phyloP scores from a whole-genome alignment of 306 rosid species.

The Medicago arabica region DNA sequence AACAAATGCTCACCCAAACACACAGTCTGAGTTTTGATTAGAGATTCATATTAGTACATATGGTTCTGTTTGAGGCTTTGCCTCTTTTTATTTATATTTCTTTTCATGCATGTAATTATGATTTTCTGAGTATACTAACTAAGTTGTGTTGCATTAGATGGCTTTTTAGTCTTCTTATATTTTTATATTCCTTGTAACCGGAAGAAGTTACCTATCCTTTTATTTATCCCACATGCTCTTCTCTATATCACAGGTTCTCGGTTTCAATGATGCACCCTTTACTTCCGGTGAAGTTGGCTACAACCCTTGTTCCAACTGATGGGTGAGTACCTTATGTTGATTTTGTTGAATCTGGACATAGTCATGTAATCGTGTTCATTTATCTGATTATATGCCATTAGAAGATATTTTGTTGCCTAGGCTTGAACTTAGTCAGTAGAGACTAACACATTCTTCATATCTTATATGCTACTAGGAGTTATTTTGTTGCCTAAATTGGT shows the following conservation, averaged over 20 bases:
- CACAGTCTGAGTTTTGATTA: slow-evolving; percentile 2
- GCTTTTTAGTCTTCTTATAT: not conserved
- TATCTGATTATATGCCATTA: slow-evolving; percentile 14
- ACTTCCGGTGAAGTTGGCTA: slow-evolving; percentile 69
- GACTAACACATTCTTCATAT: not conserved
- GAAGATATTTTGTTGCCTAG: slow-evolving; percentile 11
- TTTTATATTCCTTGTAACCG: not conserved
- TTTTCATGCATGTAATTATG: slow-evolving; percentile 3
- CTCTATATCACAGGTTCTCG: slow-evolving; percentile 66
- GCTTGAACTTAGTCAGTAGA: not conserved
- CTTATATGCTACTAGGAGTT: slow-evolving; percentile 13
- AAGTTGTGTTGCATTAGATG: slow-evolving; percentile 11
- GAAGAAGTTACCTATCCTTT: not conserved
- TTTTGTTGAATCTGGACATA: slow-evolving; percentile 19
- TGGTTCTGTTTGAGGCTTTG: slow-evolving; percentile 15
- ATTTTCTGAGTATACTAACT: slow-evolving; percentile 27
- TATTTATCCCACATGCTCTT: slow-evolving; percentile 1
- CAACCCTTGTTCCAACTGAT: slow-evolving; percentile 65
- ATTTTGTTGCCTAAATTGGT: not conserved
- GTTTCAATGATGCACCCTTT: slow-evolving; percentile 66
- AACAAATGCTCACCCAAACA: not conserved
- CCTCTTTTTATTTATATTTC: not conserved
- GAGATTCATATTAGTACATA: not conserved
- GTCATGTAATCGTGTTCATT: slow-evolving; percentile 3
- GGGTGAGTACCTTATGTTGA: slow-evolving; percentile 65